Evolutionary conservation across 2,329 filamentous ascomycete species (phyloP).

Genomic region (Coniochaeta pulveracea): DNA sequence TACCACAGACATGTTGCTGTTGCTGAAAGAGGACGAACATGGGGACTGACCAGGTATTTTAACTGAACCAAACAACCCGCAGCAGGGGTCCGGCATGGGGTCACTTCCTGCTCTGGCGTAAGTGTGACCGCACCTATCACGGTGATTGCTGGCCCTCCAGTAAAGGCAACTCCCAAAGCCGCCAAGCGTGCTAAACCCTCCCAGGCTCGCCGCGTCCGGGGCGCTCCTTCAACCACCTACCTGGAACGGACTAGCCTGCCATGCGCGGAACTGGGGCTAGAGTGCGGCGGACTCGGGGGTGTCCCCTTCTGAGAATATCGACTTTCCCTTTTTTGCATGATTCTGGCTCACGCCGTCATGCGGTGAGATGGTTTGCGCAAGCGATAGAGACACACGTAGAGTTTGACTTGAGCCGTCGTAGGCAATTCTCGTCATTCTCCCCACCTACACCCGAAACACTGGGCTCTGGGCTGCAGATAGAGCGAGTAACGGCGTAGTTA

Average conservation of each 20-base stretch:
- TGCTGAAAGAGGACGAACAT: no score
- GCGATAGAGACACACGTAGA: no score
- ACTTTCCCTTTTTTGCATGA: conserved; percentile 2
- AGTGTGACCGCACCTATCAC: conserved; percentile 2
- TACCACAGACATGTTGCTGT: no score
- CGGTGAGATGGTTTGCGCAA: no score
- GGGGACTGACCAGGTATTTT: neutral
- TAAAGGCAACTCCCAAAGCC: no score
- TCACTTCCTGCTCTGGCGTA: conserved; percentile 1
- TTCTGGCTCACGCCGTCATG: conserved; percentile 1
- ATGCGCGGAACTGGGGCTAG: conserved; percentile 12
- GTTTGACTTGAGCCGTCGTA: no score
- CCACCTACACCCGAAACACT: no score
- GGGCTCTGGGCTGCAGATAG: no score
- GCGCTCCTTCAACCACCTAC: conserved; percentile 16
- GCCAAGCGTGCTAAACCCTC: conserved; percentile 3
- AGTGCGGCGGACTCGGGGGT: conserved; percentile 5
- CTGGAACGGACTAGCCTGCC: conserved; percentile 17
- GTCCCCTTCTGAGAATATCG: conserved; percentile 1
- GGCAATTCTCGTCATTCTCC: no score
- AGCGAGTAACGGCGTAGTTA: no score
- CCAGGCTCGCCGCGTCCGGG: neutral
- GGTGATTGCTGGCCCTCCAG: conserved; percentile 6
- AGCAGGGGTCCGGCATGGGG: conserved; percentile 1
- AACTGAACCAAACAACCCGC: neutral